Conservation (phyloP, 2,329 filamentous ascomycete species). For the Sporothrix phasma region DNA sequence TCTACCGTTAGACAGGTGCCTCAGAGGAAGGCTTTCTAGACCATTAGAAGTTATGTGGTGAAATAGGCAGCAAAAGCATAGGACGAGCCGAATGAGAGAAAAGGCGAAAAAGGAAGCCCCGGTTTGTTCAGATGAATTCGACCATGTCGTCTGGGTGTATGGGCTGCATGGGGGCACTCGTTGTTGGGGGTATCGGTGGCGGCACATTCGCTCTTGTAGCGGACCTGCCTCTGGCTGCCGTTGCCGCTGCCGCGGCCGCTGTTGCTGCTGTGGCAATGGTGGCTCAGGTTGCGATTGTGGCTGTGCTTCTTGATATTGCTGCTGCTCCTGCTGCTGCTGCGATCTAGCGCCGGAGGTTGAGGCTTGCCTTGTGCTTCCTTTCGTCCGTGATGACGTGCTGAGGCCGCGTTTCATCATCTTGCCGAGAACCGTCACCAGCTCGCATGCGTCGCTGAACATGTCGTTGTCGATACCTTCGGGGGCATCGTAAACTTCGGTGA, state of each 20-base stretch:
- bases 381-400: slow-evolving; percentile 5
- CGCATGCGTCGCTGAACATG: slow-evolving; percentile 85
- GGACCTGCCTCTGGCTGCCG: not conserved
- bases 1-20: not conserved
- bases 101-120: not conserved
- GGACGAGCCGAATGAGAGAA: not conserved
- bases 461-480: slow-evolving; percentile 90
- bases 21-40: not conserved
- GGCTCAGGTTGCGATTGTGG: not conserved
- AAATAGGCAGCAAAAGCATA: not conserved
- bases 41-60: not conserved
- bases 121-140: slow-evolving; percentile 7
- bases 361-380: not conserved
- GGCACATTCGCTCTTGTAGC: not conserved
- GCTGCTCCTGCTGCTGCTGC: not conserved
- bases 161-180: not conserved
- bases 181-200: slow-evolving; percentile 11
- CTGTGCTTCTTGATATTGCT: too few relatives aligned
- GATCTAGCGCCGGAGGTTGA: not conserved
- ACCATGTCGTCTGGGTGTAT: slow-evolving; percentile 13
- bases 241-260: not conserved
- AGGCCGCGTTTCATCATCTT: slow-evolving; percentile 56
- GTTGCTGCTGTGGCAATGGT: not conserved
- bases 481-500: slow-evolving; percentile 83
- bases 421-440: slow-evolving; percentile 74